phyloP scores from a whole-genome alignment of 352 stramenopile genomes.

The Elongisporangium undulatum region DNA sequence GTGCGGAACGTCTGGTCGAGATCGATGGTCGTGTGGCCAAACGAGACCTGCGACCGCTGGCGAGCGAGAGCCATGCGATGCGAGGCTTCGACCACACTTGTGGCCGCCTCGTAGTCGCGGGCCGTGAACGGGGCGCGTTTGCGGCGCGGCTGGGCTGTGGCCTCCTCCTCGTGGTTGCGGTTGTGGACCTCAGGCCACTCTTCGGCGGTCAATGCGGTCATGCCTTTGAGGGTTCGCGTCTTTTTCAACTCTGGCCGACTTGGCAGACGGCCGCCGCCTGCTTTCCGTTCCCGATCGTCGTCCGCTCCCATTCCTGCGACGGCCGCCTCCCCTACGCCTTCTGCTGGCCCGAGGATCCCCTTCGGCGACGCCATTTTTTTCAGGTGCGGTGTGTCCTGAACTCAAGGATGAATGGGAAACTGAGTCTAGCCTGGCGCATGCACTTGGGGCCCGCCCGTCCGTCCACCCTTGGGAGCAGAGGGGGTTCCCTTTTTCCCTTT shows the following conservation, averaged over 20 bases:
- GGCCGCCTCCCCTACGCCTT: not conserved
- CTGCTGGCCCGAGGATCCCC: not conserved
- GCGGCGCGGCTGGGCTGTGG: conserved; percentile 2
- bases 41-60: conserved; percentile 41
- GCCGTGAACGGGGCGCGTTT: conserved; percentile 8
- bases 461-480: not conserved
- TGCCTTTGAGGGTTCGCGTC: conserved; percentile 3
- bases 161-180: not conserved
- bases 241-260: conserved; percentile 8
- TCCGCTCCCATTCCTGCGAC: not conserved
- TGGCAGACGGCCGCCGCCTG: not conserved
- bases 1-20: conserved; percentile 52
- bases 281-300: not conserved
- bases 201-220: not conserved
- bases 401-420: not conserved
- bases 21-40: conserved; percentile 42
- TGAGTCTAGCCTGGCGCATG: not conserved
- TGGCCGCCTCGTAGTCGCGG: conserved; percentile 41
- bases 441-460: not conserved
- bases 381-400: not conserved
- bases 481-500: not conserved
- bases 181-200: not conserved
- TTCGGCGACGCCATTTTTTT: not conserved
- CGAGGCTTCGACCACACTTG: conserved; percentile 31
- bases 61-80: conserved; percentile 42